Base-by-base conservation (phyloP, 139 green algal species). In the Chlamydomonas asymmetrica region DNA sequence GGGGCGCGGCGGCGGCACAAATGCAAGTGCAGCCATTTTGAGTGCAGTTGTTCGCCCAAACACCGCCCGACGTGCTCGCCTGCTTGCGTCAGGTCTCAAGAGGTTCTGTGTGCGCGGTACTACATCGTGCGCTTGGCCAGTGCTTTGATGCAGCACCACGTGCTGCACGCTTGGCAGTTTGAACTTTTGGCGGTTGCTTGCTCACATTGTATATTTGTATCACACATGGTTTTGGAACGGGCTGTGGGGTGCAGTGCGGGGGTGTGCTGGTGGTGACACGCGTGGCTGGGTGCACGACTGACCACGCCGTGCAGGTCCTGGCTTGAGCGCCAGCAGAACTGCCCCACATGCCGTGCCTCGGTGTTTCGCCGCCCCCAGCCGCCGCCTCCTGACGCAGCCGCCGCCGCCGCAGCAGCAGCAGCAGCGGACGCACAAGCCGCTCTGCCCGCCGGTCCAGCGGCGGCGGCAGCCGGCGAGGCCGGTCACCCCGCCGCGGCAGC, bases 271-370 rank as follows among this genome's bases (percentile, higher is more conserved):
- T 20, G 23, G 20, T 23, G 20, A 68, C 20, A 20, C 34, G 22
- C 20, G 61, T n/a, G 20, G 20, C 57, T 38, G 25, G 5, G 27
- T 6, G 54, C 54, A 62, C 16, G 54, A 10, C 10, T 29, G 16
- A 35, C 5, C 37, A 43, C 7, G 35, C 5, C 18, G 6, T 76
- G 67, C 79, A 92, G 89, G 72, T 97, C 94, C 2, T 99, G 96
- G 96, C 84, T 99, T 68, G 96, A 98, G 87, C 79, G 96, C 20
- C 96, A 99, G 83, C 96, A 98, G 75, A 97, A 91, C 84, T 97
- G 94, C 87, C 94, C 94, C n/a, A 99, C 91, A 3, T 99, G 95
- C 87, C 85, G 96, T n/a, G 88, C 83, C 1, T 80, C 91, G 8
- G 94, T 98, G n/a, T 88, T 97, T 63, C 84, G 56, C 57, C 82